These are phyloP conservation scores for Polygonum maritimum DNA, from an alignment of 148 eudicot genomes.

Conservation along the genomic window DNA sequence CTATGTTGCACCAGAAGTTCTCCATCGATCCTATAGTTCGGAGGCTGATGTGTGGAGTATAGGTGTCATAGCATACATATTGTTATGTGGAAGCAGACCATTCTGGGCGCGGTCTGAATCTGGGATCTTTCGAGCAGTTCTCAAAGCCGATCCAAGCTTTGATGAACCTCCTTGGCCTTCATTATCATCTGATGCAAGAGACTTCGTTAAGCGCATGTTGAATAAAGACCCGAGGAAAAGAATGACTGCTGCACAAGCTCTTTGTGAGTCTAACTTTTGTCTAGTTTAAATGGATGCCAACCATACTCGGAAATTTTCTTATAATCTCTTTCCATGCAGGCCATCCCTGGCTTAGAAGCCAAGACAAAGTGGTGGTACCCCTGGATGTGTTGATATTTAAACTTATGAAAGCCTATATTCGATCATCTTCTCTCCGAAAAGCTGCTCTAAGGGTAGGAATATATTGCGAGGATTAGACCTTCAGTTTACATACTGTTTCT, in stretches of 20 bases:
- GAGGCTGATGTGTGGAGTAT: slow-evolving; percentile 99
- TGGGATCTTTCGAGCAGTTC: slow-evolving; percentile 80
- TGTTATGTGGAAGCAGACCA: slow-evolving; percentile 93
- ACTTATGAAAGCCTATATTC: slow-evolving; percentile 70
- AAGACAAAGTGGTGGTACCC: slow-evolving; percentile 45
- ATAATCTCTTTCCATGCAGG: slow-evolving; percentile 33
- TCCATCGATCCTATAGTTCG: slow-evolving; percentile 81
- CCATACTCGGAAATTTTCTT: not conserved
- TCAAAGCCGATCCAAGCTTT: slow-evolving; percentile 89
- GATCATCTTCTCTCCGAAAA: slow-evolving; percentile 85
- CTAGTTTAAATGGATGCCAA: not conserved
- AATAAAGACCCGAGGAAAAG: slow-evolving; percentile 95
- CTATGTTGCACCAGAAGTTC: slow-evolving; percentile 97
- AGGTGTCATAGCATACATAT: slow-evolving; percentile 87
- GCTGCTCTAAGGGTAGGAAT: slow-evolving; percentile 76
- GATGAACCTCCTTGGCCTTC: slow-evolving; percentile 94
- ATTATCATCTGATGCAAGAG: slow-evolving; percentile 73
- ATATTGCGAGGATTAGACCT: not conserved
- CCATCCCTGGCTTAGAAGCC: slow-evolving; percentile 80
- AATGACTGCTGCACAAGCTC: slow-evolving; percentile 88
- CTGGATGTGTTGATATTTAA: slow-evolving; percentile 66
- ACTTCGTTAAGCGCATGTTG: slow-evolving; percentile 72
- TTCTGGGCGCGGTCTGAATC: slow-evolving; percentile 99
- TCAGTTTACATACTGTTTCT: not conserved
- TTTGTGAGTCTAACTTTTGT: slow-evolving; percentile 41